phyloP scores from a whole-genome alignment of 176 grass and related monocot genomes.

The Calamus simplicifolius region DNA sequence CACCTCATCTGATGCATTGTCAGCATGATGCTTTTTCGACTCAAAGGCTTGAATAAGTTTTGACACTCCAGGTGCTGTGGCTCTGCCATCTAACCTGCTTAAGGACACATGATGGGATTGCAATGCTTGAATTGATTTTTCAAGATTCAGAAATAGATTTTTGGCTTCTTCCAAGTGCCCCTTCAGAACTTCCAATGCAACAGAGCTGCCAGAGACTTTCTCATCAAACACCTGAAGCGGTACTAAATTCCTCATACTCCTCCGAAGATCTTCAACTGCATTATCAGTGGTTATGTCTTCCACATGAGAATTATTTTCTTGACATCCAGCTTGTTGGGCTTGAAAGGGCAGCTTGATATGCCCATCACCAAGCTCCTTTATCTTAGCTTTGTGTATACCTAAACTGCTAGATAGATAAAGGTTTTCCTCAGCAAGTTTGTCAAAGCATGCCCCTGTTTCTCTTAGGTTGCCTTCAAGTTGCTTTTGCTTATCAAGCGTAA shows the following conservation, averaged over 20 bases:
- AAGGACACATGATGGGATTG: constrained; percentile 32
- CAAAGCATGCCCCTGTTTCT: constrained; percentile 46
- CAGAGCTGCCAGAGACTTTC: constrained; percentile 28
- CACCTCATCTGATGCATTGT: constrained; percentile 44
- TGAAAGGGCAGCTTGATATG: constrained; percentile 9
- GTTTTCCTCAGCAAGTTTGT: constrained; percentile 67
- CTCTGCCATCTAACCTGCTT: constrained; percentile 21
- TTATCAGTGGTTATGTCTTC: constrained; percentile 5
- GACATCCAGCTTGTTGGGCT: constrained; percentile 11
- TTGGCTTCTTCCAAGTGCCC: constrained; percentile 50
- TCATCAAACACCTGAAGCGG: constrained; percentile 6
- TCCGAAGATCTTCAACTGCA: constrained; percentile 26
- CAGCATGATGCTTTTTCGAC: constrained; percentile 44
- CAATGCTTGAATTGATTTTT: constrained; percentile 60
- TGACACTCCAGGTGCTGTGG: constrained; percentile 40
- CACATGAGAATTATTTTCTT: constrained; percentile 16
- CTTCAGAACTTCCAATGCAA: constrained; percentile 43
- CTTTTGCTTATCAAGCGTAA: constrained; percentile 40
- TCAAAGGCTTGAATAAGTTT: constrained; percentile 92
- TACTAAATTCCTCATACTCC: constrained; percentile 4
- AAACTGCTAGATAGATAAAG: constrained; percentile 39
- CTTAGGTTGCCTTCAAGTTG: constrained; percentile 51
- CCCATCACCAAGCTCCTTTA: constrained; percentile 44
- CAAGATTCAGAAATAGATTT: constrained; percentile 56
- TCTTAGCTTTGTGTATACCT: constrained; percentile 47